phyloP scores from a whole-genome alignment of 192 early-diverging fungal genomes.

The Dimargaris cristalligena region DNA sequence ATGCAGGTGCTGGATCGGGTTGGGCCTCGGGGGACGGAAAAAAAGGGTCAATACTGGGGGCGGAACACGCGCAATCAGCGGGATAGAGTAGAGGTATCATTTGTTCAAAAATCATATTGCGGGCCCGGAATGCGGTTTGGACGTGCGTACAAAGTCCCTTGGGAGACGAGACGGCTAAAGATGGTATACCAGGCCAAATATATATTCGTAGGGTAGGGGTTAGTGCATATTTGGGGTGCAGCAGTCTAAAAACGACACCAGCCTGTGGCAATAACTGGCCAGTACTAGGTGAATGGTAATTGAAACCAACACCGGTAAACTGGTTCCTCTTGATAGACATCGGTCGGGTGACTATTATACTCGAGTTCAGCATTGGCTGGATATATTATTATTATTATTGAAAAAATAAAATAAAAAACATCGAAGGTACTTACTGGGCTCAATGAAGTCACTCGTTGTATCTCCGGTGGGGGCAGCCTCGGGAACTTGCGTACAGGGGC shows the following conservation, averaged over 20 bases:
- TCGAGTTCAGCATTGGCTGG: neutral
- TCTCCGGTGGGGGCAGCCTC: neutral
- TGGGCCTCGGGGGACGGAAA: slow-evolving; percentile 7
- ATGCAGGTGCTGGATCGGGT: neutral
- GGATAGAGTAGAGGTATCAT: slow-evolving; percentile 40
- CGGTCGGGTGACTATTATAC: no score
- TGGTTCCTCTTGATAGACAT: no score
- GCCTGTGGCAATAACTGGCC: slow-evolving; percentile 18
- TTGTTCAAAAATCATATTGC: slow-evolving; percentile 63
- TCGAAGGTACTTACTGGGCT: neutral
- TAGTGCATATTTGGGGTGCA: slow-evolving; percentile 14
- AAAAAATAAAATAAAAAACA: neutral
- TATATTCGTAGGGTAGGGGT: neutral
- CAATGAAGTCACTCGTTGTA: neutral
- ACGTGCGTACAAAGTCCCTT: slow-evolving; percentile 14
- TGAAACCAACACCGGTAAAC: slow-evolving; percentile 11
- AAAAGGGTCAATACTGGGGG: slow-evolving; percentile 16
- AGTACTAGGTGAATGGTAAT: slow-evolving; percentile 25
- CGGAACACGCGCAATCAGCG: slow-evolving; percentile 20
- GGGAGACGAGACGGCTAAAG: neutral
- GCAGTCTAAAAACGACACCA: slow-evolving; percentile 15
- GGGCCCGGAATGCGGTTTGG: slow-evolving; percentile 44
- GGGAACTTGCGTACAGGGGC: neutral
- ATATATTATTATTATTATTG: neutral
- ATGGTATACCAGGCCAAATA: neutral